Base-by-base conservation (phyloP, 306 rosid species). In the Trifolium dubium region DNA sequence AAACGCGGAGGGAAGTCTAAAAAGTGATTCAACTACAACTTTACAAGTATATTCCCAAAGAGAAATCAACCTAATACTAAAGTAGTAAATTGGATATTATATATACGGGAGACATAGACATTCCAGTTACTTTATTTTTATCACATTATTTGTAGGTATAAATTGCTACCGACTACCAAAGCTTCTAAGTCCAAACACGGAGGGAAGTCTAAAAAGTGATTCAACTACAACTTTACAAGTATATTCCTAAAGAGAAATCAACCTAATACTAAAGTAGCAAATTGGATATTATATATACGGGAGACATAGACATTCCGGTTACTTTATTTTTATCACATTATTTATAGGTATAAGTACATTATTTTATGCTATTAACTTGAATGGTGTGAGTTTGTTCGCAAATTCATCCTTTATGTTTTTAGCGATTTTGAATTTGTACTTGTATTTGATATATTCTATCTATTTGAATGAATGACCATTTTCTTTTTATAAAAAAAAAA, bases 11-110 rank as follows among this genome's bases (percentile, higher is more conserved):
- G 49, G 60, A 87, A 78, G 84, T 72, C 85, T 67, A 87, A 79
- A 18, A 88, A 84, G 87, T 84, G 81, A 46, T 66, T 49, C 71
- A 88, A 86, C 80, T 74, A 41, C 43, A 83, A 88, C 72, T 81
- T 82, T 74, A 41, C 43, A 83, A 88, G 74, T 81, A 85, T 77
- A 82, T 85, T 79, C 87, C 89, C 47, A 88, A 88, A 83, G 86
- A 66, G 28, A 88, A 77, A 47, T 81, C 78, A 32, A 58, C 83
- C 78, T 79, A 77, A 75, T 75, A 69, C 31, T 63, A 50, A 73
- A 83, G 46, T 80, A 83, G 80, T 67, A 75, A 68, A 64, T 76
- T 72, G 60, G 80, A 72, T 77, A 65, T 64, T 72, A 71, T 53
- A 62, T 23, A 23, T 23, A 23, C 23, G 1, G 23, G 23, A 23